Conservation (phyloP, 495 filamentous ascomycete genomes). For the Annulohypoxylon bovei region DNA sequence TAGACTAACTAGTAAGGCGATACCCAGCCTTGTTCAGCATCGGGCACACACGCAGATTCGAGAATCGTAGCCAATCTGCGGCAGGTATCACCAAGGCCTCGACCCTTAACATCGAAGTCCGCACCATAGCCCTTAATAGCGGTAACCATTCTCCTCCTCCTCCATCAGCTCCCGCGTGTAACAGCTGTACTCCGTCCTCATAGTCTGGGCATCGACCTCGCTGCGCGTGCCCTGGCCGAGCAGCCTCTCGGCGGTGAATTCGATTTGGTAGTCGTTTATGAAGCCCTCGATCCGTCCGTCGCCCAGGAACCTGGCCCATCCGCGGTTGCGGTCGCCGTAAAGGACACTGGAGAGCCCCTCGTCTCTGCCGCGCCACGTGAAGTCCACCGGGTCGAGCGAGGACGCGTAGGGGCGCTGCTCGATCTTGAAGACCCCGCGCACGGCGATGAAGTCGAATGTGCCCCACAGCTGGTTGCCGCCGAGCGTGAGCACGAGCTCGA, state of each 20-base stretch:
- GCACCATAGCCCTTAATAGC: conserved; percentile 18
- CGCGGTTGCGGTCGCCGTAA: conserved; percentile 27
- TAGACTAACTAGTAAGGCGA: no score
- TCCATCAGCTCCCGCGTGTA: conserved; percentile 26
- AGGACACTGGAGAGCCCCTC: conserved; percentile 17
- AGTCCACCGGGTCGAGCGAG: conserved; percentile 24
- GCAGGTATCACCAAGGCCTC: background rate
- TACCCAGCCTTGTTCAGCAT: no score
- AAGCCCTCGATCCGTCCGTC: conserved; percentile 42
- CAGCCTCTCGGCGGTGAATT: conserved; percentile 36
- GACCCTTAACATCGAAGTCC: no score
- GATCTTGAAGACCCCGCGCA: conserved; percentile 45
- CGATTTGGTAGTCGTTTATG: conserved; percentile 30
- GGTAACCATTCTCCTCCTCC: conserved; percentile 22
- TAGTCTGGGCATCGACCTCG: conserved; percentile 40
- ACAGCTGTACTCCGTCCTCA: conserved; percentile 43
- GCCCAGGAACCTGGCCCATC: conserved; percentile 46
- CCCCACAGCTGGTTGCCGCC: conserved; percentile 49
- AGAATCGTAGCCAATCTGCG: no score
- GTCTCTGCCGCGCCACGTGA: conserved; percentile 49
- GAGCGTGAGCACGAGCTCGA: conserved; percentile 45
- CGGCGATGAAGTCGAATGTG: conserved; percentile 44
- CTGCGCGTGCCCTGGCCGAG: conserved; percentile 46
- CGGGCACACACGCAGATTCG: no score
- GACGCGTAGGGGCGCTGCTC: conserved; percentile 45